These are phyloP conservation scores for Hypoxylon sp. DNA, from an alignment of 2,329 filamentous ascomycete species.

Conservation along the genomic window DNA sequence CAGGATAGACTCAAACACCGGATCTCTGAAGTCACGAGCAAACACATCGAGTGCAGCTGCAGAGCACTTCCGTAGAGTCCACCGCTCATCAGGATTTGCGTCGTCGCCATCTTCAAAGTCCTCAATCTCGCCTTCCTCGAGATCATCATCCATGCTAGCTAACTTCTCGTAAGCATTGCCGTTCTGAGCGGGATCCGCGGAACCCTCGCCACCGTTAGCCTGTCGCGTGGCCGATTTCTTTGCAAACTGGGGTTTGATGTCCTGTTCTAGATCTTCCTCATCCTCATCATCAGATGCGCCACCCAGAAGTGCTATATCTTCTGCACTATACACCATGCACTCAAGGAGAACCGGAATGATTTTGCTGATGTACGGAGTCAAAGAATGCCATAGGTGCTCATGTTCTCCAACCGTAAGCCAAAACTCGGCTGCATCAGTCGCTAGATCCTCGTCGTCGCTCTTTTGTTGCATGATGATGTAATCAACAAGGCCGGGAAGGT, in stretches of 20 bases:
- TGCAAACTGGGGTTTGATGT: constrained; percentile 93
- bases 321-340: constrained; percentile 96
- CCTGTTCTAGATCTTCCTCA: constrained; percentile 88
- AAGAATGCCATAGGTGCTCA: constrained; percentile 79
- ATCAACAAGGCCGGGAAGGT: constrained; percentile 88
- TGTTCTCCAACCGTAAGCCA: constrained; percentile 96
- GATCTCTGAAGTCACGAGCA: constrained; percentile 87
- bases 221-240: constrained; percentile 74
- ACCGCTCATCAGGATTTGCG: constrained; percentile 87
- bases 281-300: constrained; percentile 91
- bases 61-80: constrained; percentile 97
- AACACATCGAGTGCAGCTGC: constrained; percentile 96
- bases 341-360: constrained; percentile 92
- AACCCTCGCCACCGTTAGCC: constrained; percentile 65
- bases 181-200: constrained; percentile 66
- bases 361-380: constrained; percentile 83
- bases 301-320: constrained; percentile 89
- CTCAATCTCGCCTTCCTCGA: constrained; percentile 90
- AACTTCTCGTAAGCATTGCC: constrained; percentile 70
- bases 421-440: constrained; percentile 95
- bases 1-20: constrained; percentile 91
- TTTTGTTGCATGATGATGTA: constrained; percentile 94
- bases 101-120: constrained; percentile 82
- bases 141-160: constrained; percentile 76
- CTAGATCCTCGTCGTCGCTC: constrained; percentile 88